Percentiles rank a stretch among this genome's conserved stretches.
Conservation (phyloP, 139 green algal species). For the Picochlorum sp. region DNA sequence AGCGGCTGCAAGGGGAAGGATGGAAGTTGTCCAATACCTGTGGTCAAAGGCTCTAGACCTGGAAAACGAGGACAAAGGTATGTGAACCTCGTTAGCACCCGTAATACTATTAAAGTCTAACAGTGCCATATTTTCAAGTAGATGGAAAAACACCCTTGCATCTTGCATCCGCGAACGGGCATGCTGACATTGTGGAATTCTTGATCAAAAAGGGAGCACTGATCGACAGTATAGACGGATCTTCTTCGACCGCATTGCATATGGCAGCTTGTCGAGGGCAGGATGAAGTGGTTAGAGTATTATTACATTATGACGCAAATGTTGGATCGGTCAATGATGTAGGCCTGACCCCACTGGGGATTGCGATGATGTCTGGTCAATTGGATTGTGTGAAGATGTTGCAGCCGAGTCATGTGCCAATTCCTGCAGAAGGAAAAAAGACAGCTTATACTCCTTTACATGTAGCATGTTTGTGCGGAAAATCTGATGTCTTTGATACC, state of each 20-base stretch:
- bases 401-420: not conserved
- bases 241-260: constrained; percentile 56
- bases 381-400: constrained; percentile 5
- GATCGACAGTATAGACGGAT: constrained; percentile 42
- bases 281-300: not conserved
- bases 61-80: constrained; percentile 51
- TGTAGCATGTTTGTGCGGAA: not conserved
- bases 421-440: not conserved
- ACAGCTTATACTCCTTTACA: constrained; percentile 1
- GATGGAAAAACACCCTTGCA: constrained; percentile 51
- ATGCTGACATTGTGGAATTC: constrained; percentile 22
- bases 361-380: constrained; percentile 10
- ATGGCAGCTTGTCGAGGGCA: constrained; percentile 36
- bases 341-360: not conserved
- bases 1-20: constrained; percentile 46
- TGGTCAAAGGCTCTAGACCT: constrained; percentile 48
- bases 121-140: not conserved
- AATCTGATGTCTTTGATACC: not conserved
- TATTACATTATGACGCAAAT: constrained; percentile 3
- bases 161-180: constrained; percentile 36
- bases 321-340: not conserved
- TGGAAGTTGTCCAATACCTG: constrained; percentile 43
- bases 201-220: constrained; percentile 47
- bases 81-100: not conserved
- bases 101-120: not conserved